Percentiles rank a stretch among this genome's conserved stretches.
These are phyloP conservation scores for Groenewaldozyma tartarivorans DNA, from an alignment of 805 yeast genomes.

Conservation along the genomic window DNA sequence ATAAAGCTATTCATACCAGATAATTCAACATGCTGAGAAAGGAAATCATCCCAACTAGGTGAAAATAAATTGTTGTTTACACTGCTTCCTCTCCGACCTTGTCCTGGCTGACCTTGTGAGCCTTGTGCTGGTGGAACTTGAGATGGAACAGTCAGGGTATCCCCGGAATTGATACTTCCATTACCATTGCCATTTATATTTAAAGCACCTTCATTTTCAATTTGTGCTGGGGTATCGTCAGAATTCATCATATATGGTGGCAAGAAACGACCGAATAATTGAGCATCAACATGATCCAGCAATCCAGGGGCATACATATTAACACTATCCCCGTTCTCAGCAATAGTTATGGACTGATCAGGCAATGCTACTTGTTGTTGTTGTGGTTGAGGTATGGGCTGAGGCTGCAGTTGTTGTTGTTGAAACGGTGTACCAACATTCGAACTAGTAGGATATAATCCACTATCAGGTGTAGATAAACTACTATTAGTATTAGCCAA, in stretches of 20 bases:
- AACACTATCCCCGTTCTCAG: neutral
- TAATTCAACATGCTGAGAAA: slow-evolving; percentile 15
- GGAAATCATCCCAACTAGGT: slow-evolving; percentile 18
- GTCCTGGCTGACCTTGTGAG: neutral
- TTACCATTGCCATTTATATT: too few relatives aligned
- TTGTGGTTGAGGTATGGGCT: neutral
- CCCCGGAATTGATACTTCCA: too few relatives aligned
- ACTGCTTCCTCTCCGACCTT: neutral
- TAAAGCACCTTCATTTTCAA: neutral
- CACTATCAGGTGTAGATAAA: neutral
- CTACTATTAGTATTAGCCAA: neutral
- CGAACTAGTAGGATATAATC: neutral
- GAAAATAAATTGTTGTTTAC: neutral
- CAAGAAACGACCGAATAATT: slow-evolving; percentile 70
- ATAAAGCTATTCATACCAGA: slow-evolving; percentile 16
- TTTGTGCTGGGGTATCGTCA: too few relatives aligned
- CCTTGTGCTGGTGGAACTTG: neutral
- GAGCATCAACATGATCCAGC: slow-evolving; percentile 76
- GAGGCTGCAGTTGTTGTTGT: neutral
- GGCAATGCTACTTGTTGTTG: neutral
- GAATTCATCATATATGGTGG: slow-evolving; percentile 69
- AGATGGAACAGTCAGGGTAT: neutral
- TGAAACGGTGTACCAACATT: neutral
- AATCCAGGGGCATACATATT: slow-evolving; percentile 61
- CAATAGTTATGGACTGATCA: neutral